Evolutionary conservation across 257 asterid species (phyloP).

Genomic region (Penstemon barbatus): DNA sequence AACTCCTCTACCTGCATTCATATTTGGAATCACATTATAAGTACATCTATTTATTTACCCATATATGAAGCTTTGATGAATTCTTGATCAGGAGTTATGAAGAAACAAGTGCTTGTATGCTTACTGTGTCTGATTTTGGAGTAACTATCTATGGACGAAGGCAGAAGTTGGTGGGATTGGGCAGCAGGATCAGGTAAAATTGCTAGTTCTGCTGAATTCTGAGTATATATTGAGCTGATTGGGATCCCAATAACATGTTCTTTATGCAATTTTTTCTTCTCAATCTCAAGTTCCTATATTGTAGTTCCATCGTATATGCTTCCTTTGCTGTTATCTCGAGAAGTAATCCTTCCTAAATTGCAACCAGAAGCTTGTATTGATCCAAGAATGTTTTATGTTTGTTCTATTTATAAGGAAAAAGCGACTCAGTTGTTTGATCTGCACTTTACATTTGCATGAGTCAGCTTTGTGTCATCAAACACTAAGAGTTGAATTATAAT

Average conservation of each 20-base stretch:
- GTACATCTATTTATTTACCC: not conserved
- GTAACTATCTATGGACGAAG: slow-evolving; percentile 30
- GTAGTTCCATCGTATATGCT: slow-evolving; percentile 25
- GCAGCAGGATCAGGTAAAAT: slow-evolving; percentile 32
- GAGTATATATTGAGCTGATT: slow-evolving; percentile 29
- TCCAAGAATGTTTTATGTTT: not conserved
- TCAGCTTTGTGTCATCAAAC: slow-evolving; percentile 26
- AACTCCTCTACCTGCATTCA: slow-evolving; percentile 37
- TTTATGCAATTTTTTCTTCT: slow-evolving; percentile 23
- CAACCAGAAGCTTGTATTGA: not conserved
- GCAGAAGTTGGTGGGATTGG: slow-evolving; percentile 29
- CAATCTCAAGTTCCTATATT: slow-evolving; percentile 25
- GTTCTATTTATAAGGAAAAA: slow-evolving; percentile 13
- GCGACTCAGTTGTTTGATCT: not conserved
- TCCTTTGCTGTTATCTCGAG: not conserved
- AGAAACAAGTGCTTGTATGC: slow-evolving; percentile 2
- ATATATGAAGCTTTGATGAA: not conserved
- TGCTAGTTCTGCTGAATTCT: not conserved
- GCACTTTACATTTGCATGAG: slow-evolving; percentile 21
- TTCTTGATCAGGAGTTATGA: not conserved
- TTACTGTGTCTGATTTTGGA: slow-evolving; percentile 39
- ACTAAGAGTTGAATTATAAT: not conserved
- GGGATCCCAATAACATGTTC: slow-evolving; percentile 40
- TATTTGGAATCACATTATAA: not conserved
- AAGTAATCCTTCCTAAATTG: no score